Percentiles rank a stretch among this genome's conserved stretches.
These are phyloP conservation scores for Massariosphaeria phaeospora DNA, from an alignment of 495 filamentous ascomycete genomes.

Conservation along the genomic window DNA sequence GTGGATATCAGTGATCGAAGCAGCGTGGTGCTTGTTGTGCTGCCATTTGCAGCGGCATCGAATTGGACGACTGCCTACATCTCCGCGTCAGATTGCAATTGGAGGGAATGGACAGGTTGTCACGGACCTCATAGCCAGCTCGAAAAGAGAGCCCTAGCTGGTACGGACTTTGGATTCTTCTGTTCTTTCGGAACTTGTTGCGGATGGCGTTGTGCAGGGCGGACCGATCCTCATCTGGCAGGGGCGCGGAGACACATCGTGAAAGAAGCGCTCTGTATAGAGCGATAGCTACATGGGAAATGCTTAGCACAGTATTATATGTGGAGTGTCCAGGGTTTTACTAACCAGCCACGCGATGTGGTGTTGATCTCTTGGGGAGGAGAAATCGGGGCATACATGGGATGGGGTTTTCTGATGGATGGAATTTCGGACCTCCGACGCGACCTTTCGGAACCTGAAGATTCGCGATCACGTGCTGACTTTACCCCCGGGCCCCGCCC, in stretches of 20 bases:
- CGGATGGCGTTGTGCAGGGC: constrained; percentile 47
- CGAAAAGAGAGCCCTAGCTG: constrained; percentile 37
- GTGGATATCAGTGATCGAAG: constrained; percentile 24
- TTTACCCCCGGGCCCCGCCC: too few relatives aligned
- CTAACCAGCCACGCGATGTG: constrained; percentile 31
- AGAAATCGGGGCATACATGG: constrained; percentile 33
- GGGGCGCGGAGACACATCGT: constrained; percentile 50
- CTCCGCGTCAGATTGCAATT: constrained; percentile 25
- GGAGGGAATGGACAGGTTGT: not conserved
- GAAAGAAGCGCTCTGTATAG: constrained; percentile 69
- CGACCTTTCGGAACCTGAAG: not conserved
- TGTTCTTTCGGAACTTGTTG: constrained; percentile 57
- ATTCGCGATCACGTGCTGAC: too few relatives aligned
- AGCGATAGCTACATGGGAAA: constrained; percentile 55
- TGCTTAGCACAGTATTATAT: not conserved
- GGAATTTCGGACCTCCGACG: not conserved
- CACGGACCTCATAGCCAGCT: constrained; percentile 61
- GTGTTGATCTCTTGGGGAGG: constrained; percentile 14
- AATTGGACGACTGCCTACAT: constrained; percentile 37
- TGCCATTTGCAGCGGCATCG: constrained; percentile 33
- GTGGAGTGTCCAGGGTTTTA: not conserved
- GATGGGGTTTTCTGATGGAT: not conserved
- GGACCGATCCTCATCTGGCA: constrained; percentile 41
- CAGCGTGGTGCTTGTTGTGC: constrained; percentile 22
- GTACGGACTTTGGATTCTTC: constrained; percentile 43